phyloP scores from a whole-genome alignment of 2,329 filamentous ascomycete species.

The Aspergillus aculeatus region DNA sequence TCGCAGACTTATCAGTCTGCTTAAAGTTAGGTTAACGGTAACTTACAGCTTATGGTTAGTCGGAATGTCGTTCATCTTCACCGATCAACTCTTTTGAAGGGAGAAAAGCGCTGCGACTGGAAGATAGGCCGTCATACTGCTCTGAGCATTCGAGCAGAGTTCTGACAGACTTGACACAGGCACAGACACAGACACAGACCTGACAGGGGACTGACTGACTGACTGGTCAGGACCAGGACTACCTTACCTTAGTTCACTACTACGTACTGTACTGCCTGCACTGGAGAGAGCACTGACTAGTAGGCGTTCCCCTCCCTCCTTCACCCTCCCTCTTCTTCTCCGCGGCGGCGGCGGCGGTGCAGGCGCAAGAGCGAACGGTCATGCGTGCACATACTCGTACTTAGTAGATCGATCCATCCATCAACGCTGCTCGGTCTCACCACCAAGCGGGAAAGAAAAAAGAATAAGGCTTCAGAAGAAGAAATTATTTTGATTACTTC shows the following conservation, averaged over 20 bases:
- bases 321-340: no score
- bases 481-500: constrained; percentile 7
- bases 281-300: neutral
- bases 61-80: no score
- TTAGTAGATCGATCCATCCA: neutral
- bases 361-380: constrained; percentile 25
- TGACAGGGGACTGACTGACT: constrained; percentile 8
- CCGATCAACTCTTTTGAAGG: no score
- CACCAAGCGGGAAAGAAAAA: constrained; percentile 12
- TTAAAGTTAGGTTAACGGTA: no score
- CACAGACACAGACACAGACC: neutral
- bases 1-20: no score
- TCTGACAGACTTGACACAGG: neutral
- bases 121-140: no score
- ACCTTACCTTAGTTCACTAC: no score
- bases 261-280: no score
- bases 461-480: constrained; percentile 12
- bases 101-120: no score
- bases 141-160: no score
- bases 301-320: constrained; percentile 25
- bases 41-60: no score
- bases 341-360: constrained; percentile 3
- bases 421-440: constrained; percentile 25
- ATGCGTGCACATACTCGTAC: constrained; percentile 30
- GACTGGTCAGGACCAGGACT: no score